Conservation (phyloP, 805 yeast genomes). For the Sugiyamaella valdiviana region DNA sequence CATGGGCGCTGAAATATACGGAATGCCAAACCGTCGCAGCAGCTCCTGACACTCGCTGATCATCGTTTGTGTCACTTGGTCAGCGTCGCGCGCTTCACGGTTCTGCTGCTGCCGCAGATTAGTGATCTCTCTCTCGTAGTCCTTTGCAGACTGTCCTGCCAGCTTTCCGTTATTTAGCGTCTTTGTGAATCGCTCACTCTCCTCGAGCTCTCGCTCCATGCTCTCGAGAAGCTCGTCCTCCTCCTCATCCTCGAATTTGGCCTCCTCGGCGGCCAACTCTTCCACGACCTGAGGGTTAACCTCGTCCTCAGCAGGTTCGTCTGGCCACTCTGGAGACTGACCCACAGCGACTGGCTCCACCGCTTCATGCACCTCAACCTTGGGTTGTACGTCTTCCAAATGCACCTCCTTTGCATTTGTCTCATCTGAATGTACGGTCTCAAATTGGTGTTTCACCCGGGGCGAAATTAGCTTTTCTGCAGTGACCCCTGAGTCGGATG, state of each 20-base stretch:
- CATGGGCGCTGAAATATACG: conserved; percentile 93
- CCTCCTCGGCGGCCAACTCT: conserved; percentile 29
- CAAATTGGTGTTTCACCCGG: too few relatives aligned
- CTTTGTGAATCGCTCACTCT: conserved; percentile 57
- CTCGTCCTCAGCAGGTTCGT: too few relatives aligned
- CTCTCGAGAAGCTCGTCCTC: conserved; percentile 61
- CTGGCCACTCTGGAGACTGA: too few relatives aligned
- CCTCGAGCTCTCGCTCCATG: conserved; percentile 62
- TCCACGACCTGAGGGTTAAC: conserved; percentile 9
- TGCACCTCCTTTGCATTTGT: conserved; percentile 9
- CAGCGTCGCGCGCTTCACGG: conserved; percentile 78
- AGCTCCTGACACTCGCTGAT: conserved; percentile 85
- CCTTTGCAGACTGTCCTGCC: conserved; percentile 5
- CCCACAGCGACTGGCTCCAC: too few relatives aligned
- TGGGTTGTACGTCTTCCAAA: neutral
- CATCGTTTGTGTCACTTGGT: conserved; percentile 84
- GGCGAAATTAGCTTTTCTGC: neutral
- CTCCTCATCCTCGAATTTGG: conserved; percentile 50
- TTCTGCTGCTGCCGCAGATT: conserved; percentile 54
- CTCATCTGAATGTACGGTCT: conserved; percentile 22
- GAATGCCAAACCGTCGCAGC: conserved; percentile 82
- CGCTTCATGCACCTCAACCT: conserved; percentile 7
- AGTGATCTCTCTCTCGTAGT: conserved; percentile 24
- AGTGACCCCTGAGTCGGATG: neutral
- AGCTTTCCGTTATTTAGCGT: conserved; percentile 29